Percentiles rank a stretch among this genome's conserved stretches.
Conservation (phyloP, 495 filamentous ascomycete genomes). For the Annulohypoxylon bovei region DNA sequence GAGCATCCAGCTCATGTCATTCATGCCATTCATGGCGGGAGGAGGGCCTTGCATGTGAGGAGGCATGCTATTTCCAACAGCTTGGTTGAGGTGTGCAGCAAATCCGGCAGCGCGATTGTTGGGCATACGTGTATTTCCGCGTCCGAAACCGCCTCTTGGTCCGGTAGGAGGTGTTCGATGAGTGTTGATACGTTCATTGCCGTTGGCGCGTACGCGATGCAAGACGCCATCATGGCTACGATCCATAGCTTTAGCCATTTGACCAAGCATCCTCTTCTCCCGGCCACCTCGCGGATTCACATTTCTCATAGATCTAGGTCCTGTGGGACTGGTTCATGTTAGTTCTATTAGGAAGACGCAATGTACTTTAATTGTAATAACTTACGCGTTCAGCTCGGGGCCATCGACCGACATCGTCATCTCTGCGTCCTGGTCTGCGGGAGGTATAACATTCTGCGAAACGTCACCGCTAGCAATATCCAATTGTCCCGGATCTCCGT, state of each 20-base stretch:
- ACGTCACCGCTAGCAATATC: slow-evolving; percentile 23
- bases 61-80: slow-evolving; percentile 46
- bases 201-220: slow-evolving; percentile 81
- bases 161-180: slow-evolving; percentile 81
- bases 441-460: slow-evolving; percentile 42
- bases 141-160: slow-evolving; percentile 63
- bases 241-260: slow-evolving; percentile 88
- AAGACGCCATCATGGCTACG: slow-evolving; percentile 75
- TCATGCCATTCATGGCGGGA: slow-evolving; percentile 53
- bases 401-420: slow-evolving; percentile 67
- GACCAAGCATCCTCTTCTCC: slow-evolving; percentile 83
- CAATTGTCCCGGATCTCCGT: slow-evolving; percentile 50
- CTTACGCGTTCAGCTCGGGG: slow-evolving; percentile 75
- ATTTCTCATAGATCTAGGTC: slow-evolving; percentile 94
- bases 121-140: slow-evolving; percentile 61
- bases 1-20: slow-evolving; percentile 59
- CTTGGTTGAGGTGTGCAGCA: slow-evolving; percentile 52
- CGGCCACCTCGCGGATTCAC: slow-evolving; percentile 61
- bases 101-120: slow-evolving; percentile 56
- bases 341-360: slow-evolving; percentile 29
- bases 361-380: slow-evolving; percentile 23
- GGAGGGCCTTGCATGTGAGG: slow-evolving; percentile 44
- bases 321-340: slow-evolving; percentile 76
- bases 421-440: slow-evolving; percentile 64
- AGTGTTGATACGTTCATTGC: slow-evolving; percentile 79